Percentiles rank a stretch among this genome's conserved stretches.
These are phyloP conservation scores for Xylariaceae sp. DNA, from an alignment of 2,329 filamentous ascomycete genomes.

Conservation along the genomic window DNA sequence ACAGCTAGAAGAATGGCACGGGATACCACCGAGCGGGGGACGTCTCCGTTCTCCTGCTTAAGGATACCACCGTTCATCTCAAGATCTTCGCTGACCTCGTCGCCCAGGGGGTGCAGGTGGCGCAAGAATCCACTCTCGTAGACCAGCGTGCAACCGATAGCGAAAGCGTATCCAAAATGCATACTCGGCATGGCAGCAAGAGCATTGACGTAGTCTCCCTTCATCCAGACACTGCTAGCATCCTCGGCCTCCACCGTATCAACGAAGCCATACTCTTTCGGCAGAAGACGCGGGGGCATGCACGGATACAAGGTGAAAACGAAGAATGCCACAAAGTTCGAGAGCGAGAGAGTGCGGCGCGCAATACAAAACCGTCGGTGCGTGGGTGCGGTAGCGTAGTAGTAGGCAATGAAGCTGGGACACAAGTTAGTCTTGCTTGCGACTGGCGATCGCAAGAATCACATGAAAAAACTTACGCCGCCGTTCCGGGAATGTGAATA, in stretches of 20 bases:
- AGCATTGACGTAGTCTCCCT: constrained; percentile 53
- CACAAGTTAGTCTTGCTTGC: neutral
- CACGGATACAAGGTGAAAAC: constrained; percentile 45
- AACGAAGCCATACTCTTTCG: constrained; percentile 41
- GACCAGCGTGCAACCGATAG: constrained; percentile 48
- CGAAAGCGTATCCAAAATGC: constrained; percentile 53
- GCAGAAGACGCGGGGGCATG: constrained; percentile 44
- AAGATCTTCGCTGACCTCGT: constrained; percentile 13
- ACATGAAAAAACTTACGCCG: constrained; percentile 33
- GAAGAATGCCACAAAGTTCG: constrained; percentile 45
- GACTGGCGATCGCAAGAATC: neutral
- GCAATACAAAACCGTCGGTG: constrained; percentile 36
- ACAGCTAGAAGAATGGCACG: constrained; percentile 26
- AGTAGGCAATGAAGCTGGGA: constrained; percentile 41
- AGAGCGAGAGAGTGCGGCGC: constrained; percentile 43
- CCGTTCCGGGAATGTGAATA: constrained; percentile 47
- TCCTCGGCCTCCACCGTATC: constrained; percentile 36
- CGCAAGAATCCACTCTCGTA: constrained; percentile 47
- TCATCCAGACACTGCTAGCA: constrained; percentile 50
- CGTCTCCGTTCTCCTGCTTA: constrained; percentile 21
- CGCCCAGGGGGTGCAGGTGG: constrained; percentile 27
- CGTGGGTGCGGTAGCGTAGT: constrained; percentile 36
- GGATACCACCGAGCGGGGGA: constrained; percentile 19
- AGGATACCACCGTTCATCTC: constrained; percentile 18
- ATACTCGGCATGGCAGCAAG: constrained; percentile 54